phyloP scores from a whole-genome alignment of 805 yeast species.

The Isabelozyma heimii region DNA sequence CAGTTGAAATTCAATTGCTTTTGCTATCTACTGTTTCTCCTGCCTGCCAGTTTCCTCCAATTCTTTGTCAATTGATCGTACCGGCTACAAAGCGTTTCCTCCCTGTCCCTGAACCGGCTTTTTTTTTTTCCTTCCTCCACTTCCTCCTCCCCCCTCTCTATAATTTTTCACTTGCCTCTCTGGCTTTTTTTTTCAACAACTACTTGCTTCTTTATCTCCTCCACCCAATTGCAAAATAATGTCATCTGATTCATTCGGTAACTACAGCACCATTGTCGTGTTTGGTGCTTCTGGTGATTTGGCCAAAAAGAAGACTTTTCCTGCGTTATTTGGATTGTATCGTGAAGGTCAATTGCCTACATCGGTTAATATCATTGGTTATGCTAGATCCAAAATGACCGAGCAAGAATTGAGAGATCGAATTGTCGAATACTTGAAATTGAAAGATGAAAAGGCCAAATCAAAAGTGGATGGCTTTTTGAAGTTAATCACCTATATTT shows the following conservation, averaged over 20 bases:
- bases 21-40: not conserved
- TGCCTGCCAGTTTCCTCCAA: not conserved
- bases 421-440: constrained; percentile 59
- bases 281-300: constrained; percentile 96
- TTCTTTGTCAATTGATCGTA: too few relatives aligned
- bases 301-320: constrained; percentile 93
- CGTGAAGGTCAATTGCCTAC: constrained; percentile 69
- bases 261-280: constrained; percentile 71
- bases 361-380: constrained; percentile 77
- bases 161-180: not conserved
- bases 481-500: constrained; percentile 60
- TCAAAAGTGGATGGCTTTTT: constrained; percentile 61
- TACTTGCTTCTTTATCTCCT: not conserved
- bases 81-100: too few relatives aligned
- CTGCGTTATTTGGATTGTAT: constrained; percentile 71
- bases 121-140: not conserved
- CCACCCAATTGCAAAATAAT: constrained; percentile 8
- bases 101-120: not conserved
- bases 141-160: not conserved
- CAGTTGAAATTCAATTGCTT: too few relatives aligned
- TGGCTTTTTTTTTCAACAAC: not conserved
- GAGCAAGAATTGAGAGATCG: constrained; percentile 67
- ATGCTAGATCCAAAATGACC: constrained; percentile 79
- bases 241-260: constrained; percentile 48
- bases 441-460: constrained; percentile 41